These are phyloP conservation scores for Aspergillus pseudoterreus DNA, from an alignment of 2,329 filamentous ascomycete genomes.

Conservation along the genomic window DNA sequence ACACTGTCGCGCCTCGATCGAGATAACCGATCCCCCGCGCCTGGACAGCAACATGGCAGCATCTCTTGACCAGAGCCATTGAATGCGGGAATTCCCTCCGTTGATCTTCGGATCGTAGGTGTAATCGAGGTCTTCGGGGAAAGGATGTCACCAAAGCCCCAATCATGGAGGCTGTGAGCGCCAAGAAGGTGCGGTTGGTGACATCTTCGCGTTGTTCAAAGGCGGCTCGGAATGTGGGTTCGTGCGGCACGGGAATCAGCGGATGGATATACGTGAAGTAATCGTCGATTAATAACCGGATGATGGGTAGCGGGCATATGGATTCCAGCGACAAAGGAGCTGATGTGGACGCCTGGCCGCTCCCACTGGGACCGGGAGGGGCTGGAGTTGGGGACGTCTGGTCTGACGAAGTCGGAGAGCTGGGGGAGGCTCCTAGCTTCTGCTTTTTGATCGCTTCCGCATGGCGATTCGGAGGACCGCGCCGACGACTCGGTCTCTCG, in stretches of 20 bases:
- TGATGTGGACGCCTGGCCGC: constrained; percentile 32
- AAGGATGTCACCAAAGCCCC: constrained; percentile 44
- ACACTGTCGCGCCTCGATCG: constrained; percentile 39
- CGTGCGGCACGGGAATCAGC: constrained; percentile 44
- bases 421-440: constrained; percentile 41
- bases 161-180: constrained; percentile 45
- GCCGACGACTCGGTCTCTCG: constrained; percentile 58
- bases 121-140: constrained; percentile 40
- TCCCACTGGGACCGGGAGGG: constrained; percentile 24
- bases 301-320: constrained; percentile 41
- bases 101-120: constrained; percentile 37
- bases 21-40: constrained; percentile 44
- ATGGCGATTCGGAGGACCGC: constrained; percentile 64
- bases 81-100: constrained; percentile 40
- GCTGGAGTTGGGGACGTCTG: constrained; percentile 39
- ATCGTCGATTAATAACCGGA: constrained; percentile 43
- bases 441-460: constrained; percentile 64
- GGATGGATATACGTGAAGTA: constrained; percentile 49
- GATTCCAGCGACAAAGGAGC: constrained; percentile 48
- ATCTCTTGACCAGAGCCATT: constrained; percentile 40
- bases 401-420: constrained; percentile 41
- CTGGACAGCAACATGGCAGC: constrained; percentile 42
- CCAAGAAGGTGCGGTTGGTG: constrained; percentile 40
- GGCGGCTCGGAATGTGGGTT: constrained; percentile 43
- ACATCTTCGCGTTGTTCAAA: constrained; percentile 42